Percentiles rank a stretch among this genome's conserved stretches.
Conservation (phyloP, 805 yeast genomes). For the Barnettozyma sucrosica region DNA sequence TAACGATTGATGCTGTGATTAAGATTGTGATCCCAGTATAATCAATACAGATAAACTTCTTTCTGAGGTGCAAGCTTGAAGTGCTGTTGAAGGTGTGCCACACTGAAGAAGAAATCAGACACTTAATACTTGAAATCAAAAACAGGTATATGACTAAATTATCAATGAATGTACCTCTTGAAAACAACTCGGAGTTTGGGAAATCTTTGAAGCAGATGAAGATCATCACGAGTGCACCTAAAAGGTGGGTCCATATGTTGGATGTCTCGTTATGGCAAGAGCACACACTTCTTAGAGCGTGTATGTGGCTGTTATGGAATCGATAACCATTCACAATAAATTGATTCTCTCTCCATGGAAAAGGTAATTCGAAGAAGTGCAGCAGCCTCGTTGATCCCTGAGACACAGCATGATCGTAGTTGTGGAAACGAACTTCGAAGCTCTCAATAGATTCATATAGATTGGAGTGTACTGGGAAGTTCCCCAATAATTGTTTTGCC, state of each 20-base stretch:
- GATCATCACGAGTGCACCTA: slow-evolving; percentile 57
- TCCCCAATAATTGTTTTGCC: slow-evolving; percentile 16
- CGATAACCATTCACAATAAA: slow-evolving; percentile 82
- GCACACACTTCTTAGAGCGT: slow-evolving; percentile 57
- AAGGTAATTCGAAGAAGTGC: slow-evolving; percentile 83
- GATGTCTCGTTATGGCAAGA: slow-evolving; percentile 78
- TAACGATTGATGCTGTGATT: slow-evolving; percentile 82
- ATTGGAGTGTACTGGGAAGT: slow-evolving; percentile 15
- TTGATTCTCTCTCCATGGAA: slow-evolving; percentile 90
- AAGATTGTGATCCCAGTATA: slow-evolving; percentile 90
- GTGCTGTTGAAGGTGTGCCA: slow-evolving; percentile 94
- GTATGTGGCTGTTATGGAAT: slow-evolving; percentile 58
- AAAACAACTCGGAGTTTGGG: slow-evolving; percentile 53
- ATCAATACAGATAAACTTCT: slow-evolving; percentile 86
- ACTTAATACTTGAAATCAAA: slow-evolving; percentile 65
- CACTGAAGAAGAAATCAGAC: slow-evolving; percentile 69
- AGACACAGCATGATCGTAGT: slow-evolving; percentile 40
- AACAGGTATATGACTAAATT: slow-evolving; percentile 56
- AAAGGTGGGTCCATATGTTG: slow-evolving; percentile 89
- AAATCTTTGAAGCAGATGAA: slow-evolving; percentile 55
- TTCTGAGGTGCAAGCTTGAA: slow-evolving; percentile 53
- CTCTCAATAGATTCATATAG: slow-evolving; percentile 18
- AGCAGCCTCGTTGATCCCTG: slow-evolving; percentile 44
- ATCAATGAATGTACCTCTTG: slow-evolving; percentile 34
- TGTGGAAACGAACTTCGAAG: slow-evolving; percentile 35